phyloP scores from a whole-genome alignment of 768 basidiomycete genomes.

The Pleurotus djamor region DNA sequence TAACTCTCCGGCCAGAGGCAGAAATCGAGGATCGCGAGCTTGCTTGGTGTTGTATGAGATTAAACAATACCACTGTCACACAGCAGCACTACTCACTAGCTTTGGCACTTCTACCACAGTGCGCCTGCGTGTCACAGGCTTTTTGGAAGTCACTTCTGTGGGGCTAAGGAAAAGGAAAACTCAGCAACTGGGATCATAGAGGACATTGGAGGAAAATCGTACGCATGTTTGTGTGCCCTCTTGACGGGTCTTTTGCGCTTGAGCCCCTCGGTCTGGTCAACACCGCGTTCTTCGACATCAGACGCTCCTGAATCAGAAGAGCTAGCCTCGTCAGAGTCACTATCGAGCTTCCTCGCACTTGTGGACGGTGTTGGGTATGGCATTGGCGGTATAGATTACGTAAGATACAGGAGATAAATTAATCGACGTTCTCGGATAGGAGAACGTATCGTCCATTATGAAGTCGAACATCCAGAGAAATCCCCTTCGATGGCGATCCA shows the following conservation, averaged over 20 bases:
- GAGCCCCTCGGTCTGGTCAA: background rate
- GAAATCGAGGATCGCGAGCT: slow-evolving; percentile 85
- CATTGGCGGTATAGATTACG: no score
- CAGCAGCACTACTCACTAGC: slow-evolving; percentile 28
- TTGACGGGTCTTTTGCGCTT: slow-evolving; percentile 39
- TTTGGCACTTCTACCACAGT: slow-evolving; percentile 61
- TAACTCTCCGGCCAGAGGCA: slow-evolving; percentile 68
- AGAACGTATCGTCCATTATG: slow-evolving; percentile 59
- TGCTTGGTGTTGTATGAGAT: slow-evolving; percentile 39
- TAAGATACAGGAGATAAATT: no score
- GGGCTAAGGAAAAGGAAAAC: slow-evolving; percentile 49
- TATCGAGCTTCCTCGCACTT: slow-evolving; percentile 30
- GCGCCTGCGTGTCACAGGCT: slow-evolving; percentile 73
- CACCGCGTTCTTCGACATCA: slow-evolving; percentile 14
- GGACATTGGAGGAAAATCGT: slow-evolving; percentile 26
- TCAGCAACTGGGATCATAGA: background rate
- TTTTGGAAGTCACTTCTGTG: slow-evolving; percentile 79
- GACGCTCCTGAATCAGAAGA: slow-evolving; percentile 20
- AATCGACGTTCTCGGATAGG: slow-evolving; percentile 15
- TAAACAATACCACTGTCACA: no score
- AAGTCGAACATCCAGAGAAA: slow-evolving; percentile 58
- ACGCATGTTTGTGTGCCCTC: slow-evolving; percentile 86
- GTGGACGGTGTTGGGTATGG: slow-evolving; percentile 8
- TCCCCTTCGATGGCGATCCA: slow-evolving; percentile 46
- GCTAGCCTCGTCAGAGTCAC: slow-evolving; percentile 34